Conservation (phyloP, 805 yeast species). For the Saccharomyces eubayanus region DNA sequence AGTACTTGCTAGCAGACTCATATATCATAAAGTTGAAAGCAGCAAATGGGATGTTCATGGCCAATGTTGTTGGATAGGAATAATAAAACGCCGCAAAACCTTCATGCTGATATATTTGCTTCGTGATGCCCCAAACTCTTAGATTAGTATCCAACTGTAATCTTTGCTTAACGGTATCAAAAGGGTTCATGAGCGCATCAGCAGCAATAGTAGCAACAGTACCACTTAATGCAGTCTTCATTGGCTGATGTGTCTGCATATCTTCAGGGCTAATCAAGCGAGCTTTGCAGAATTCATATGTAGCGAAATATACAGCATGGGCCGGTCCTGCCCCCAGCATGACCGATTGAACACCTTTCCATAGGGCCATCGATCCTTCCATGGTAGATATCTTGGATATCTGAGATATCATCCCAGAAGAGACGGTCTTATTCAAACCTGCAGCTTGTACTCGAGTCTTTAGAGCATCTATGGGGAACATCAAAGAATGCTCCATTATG, state of each 20-base stretch:
- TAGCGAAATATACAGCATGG: conserved; percentile 93
- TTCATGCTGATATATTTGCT: conserved; percentile 47
- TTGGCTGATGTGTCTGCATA: conserved; percentile 48
- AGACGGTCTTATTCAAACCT: conserved; percentile 27
- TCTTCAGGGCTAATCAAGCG: conserved; percentile 30
- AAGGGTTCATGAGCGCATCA: conserved; percentile 96
- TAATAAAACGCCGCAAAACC: conserved; percentile 79
- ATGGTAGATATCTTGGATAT: conserved; percentile 69
- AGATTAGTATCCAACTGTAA: conserved; percentile 55
- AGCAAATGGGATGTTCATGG: conserved; percentile 90
- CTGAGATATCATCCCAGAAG: conserved; percentile 45
- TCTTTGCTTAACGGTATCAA: conserved; percentile 89
- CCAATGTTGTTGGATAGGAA: conserved; percentile 88
- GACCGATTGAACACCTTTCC: conserved; percentile 92
- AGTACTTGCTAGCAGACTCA: conserved; percentile 67
- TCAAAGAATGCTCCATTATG: conserved; percentile 93
- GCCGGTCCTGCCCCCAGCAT: conserved; percentile 99
- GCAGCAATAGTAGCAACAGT: conserved; percentile 86
- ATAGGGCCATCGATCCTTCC: conserved; percentile 81
- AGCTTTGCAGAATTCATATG: conserved; percentile 65
- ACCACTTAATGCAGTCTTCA: conserved; percentile 81
- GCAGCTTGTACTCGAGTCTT: conserved; percentile 83
- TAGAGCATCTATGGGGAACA: conserved; percentile 95
- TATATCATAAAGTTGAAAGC: conserved; percentile 90
- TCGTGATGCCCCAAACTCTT: conserved; percentile 23